Evolutionary conservation across 495 filamentous ascomycete genomes (phyloP).

Genomic region (Aeminium ludgeri): DNA sequence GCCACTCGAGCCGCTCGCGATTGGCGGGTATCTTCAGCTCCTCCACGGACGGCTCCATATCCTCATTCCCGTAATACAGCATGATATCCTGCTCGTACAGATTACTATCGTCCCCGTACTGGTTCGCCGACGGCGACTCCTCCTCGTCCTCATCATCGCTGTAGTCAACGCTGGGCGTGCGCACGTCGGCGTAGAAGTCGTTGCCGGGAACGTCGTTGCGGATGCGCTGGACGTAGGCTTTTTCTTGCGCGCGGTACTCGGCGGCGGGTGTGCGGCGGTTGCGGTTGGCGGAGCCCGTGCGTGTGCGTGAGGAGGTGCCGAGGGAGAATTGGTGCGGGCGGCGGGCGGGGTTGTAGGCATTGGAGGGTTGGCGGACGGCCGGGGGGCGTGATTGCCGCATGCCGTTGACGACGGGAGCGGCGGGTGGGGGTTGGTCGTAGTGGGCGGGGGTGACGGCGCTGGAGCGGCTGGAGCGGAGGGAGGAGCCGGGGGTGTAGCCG

Average conservation of each 20-base stretch:
- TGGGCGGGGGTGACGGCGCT: neutral
- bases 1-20: slow-evolving; percentile 89
- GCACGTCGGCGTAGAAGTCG: slow-evolving; percentile 56
- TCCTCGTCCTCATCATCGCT: slow-evolving; percentile 74
- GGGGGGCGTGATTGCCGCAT: slow-evolving; percentile 6
- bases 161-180: slow-evolving; percentile 44
- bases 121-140: slow-evolving; percentile 70
- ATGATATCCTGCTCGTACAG: slow-evolving; percentile 84
- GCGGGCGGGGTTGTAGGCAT: slow-evolving; percentile 60
- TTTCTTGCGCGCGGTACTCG: slow-evolving; percentile 68
- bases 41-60: slow-evolving; percentile 71
- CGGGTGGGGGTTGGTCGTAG: slow-evolving; percentile 1
- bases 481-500: slow-evolving; percentile 2
- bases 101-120: slow-evolving; percentile 64
- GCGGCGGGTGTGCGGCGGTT: slow-evolving; percentile 48
- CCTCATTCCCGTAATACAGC: slow-evolving; percentile 72
- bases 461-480: neutral
- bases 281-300: slow-evolving; percentile 37
- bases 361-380: slow-evolving; percentile 32
- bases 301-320: slow-evolving; percentile 29
- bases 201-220: slow-evolving; percentile 42
- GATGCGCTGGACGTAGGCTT: slow-evolving; percentile 62
- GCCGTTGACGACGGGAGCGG: slow-evolving; percentile 7
- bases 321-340: slow-evolving; percentile 41
- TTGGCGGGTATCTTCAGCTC: slow-evolving; percentile 79